Conservation (phyloP, 208 protist species). For the Paratrypanosoma confusum region DNA sequence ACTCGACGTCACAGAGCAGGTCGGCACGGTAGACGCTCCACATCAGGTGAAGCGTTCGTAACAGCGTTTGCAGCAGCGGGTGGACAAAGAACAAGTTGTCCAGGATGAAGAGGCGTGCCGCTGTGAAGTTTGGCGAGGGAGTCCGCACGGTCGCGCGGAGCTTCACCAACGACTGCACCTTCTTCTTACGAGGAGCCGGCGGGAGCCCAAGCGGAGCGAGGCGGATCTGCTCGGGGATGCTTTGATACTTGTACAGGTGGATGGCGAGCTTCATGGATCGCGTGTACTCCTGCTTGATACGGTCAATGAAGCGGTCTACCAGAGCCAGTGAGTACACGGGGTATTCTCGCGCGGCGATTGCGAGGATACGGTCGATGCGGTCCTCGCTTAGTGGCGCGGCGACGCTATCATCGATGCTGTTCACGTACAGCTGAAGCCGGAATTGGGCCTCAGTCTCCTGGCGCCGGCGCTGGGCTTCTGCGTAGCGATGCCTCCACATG, state of each 20-base stretch:
- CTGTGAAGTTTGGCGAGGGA: slow-evolving; percentile 68
- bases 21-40: slow-evolving; percentile 57
- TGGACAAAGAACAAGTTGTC: slow-evolving; percentile 88
- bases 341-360: slow-evolving; percentile 61
- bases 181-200: slow-evolving; percentile 8
- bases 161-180: slow-evolving; percentile 32
- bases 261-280: slow-evolving; percentile 64
- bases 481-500: slow-evolving; percentile 64
- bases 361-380: slow-evolving; percentile 81
- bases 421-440: slow-evolving; percentile 66
- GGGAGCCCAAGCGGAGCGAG: slow-evolving; percentile 35
- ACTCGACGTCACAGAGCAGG: slow-evolving; percentile 50
- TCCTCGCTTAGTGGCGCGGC: slow-evolving; percentile 66
- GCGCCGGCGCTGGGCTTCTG: slow-evolving; percentile 56
- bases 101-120: slow-evolving; percentile 37
- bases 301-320: slow-evolving; percentile 58
- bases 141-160: slow-evolving; percentile 72
- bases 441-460: slow-evolving; percentile 56
- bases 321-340: slow-evolving; percentile 58
- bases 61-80: slow-evolving; percentile 63
- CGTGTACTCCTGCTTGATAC: slow-evolving; percentile 75
- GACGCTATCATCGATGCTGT: slow-evolving; percentile 33
- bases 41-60: slow-evolving; percentile 65
- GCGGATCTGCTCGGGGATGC: slow-evolving; percentile 45
- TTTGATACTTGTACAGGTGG: slow-evolving; percentile 59